Evolutionary conservation across 768 basidiomycete species (phyloP), one percentile per base, ranked within the genome.

Genomic region (Tylopilus intermedius): DNA sequence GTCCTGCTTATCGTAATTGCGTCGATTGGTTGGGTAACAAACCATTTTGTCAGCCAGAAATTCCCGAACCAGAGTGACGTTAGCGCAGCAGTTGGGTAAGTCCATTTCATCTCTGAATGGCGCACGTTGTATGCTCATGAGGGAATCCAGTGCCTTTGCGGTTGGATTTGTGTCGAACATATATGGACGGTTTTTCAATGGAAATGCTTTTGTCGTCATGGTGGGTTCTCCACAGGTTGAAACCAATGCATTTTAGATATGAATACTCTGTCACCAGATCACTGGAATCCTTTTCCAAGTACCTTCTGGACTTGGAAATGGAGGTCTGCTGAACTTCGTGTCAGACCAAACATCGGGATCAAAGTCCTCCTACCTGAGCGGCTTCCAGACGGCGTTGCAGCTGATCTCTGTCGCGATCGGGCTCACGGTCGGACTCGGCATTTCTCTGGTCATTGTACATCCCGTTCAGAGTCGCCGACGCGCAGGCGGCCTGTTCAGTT

Each of bases 211-310:
- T 63, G 86, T 90, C 21, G 81, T 92, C 54, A 89, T 90, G 82
- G 87, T 88, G 40, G 33, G 67, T 26, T 24, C 35, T 33, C 4
- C 13, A 7, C 15, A 13, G 11, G 38, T 29, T 13, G 26, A 40
- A 35, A 11, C 38, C 21, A 24, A 45, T 44, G 22, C 22, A 26
- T 15, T 15, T 30, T 42, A 4, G 18, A 33, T 49, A 44, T 29
- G 15, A 24, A 45, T 26, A 11, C 1, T 15, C 21, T 33, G n/a
- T 13, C 26, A 33, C 27, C 46, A 72, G 77, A 84, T 88, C 57
- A 88, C 86, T 0, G 89, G 86, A 22, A 87, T 93, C 45, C 74
- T 92, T 14, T 88, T 92, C 72, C 91, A 93, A 70, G 77, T 93
- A 1, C 90, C 90, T 0, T 88, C 86, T 8, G 90, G 90, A 37